Percentiles rank a stretch among this genome's conserved stretches.
phyloP scores from a whole-genome alignment of 495 filamentous ascomycete species.

The Bryoglossum gracile region DNA sequence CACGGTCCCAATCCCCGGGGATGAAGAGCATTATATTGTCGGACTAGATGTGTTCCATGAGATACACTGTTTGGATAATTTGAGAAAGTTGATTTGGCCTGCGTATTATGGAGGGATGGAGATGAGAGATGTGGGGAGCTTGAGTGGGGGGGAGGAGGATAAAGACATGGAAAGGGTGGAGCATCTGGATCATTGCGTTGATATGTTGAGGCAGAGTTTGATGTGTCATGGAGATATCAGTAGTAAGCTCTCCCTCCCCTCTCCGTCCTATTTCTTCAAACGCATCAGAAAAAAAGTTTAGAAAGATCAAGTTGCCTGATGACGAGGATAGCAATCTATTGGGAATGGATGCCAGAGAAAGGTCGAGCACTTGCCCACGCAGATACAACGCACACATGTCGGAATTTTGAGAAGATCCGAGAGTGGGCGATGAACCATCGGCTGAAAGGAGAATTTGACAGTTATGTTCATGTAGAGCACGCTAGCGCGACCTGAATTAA shows the following conservation, averaged over 20 bases:
- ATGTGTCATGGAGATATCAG: constrained; percentile 4
- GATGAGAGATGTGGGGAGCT: neutral
- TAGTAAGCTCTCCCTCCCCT: neutral
- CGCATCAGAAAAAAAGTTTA: too few relatives aligned
- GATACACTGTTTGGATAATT: constrained; percentile 36
- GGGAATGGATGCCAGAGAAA: neutral
- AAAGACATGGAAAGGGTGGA: neutral
- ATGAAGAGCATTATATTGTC: constrained; percentile 13
- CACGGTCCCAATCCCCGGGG: neutral
- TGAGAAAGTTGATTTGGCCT: constrained; percentile 1
- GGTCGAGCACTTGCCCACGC: neutral
- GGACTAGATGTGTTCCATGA: constrained; percentile 47
- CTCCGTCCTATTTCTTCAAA: neutral
- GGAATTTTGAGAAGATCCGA: constrained; percentile 38
- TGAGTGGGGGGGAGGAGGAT: too few relatives aligned
- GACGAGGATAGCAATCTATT: neutral
- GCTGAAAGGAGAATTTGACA: constrained; percentile 1
- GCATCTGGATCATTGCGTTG: neutral
- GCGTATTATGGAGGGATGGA: neutral
- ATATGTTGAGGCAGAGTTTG: neutral
- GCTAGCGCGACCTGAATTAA: too few relatives aligned
- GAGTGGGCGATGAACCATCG: constrained; percentile 39
- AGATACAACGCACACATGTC: constrained; percentile 30
- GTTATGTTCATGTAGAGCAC: constrained; percentile 2
- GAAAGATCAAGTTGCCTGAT: too few relatives aligned